Percentiles rank a stretch among this genome's conserved stretches.
phyloP scores from a whole-genome alignment of 495 filamentous ascomycete species.

The Aspergillus cavernicola region DNA sequence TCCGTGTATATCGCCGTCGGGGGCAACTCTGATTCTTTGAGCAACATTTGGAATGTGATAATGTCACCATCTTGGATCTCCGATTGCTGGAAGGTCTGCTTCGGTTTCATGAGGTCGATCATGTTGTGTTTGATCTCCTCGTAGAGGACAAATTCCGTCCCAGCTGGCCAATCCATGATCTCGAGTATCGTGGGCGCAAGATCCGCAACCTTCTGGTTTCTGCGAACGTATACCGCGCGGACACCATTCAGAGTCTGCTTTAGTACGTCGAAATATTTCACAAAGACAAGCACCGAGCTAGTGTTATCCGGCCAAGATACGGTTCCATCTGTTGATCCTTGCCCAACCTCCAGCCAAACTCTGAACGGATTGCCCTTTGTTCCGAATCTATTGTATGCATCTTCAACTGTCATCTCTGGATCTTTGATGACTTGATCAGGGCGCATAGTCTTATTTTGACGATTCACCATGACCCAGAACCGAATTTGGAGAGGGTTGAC shows the following conservation, averaged over 20 bases:
- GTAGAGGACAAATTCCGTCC: conserved; percentile 63
- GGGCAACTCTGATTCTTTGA: conserved; percentile 58
- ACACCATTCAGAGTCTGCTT: conserved; percentile 70
- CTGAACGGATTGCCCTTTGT: conserved; percentile 72
- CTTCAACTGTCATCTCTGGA: conserved; percentile 74
- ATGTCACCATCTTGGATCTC: conserved; percentile 98
- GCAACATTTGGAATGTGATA: conserved; percentile 78
- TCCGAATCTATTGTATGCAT: conserved; percentile 63
- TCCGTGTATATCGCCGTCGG: conserved; percentile 52
- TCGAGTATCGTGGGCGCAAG: conserved; percentile 75
- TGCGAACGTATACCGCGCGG: conserved; percentile 79
- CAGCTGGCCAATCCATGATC: conserved; percentile 80
- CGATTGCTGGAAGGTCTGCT: conserved; percentile 78
- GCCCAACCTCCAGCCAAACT: conserved; percentile 78
- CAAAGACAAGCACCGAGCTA: conserved; percentile 74
- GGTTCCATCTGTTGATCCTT: conserved; percentile 62
- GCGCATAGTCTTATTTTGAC: conserved; percentile 93
- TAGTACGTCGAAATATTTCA: conserved; percentile 85
- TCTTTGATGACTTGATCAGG: conserved; percentile 83
- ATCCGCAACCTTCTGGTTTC: conserved; percentile 81
- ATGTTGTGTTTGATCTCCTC: conserved; percentile 98
- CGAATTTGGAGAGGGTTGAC: conserved; percentile 60
- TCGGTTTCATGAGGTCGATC: conserved; percentile 93
- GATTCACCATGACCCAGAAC: conserved; percentile 96
- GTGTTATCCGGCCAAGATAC: conserved; percentile 64